Evolutionary conservation across 768 basidiomycete genomes (phyloP).

Genomic region (Dictyophora rubrovolvata): DNA sequence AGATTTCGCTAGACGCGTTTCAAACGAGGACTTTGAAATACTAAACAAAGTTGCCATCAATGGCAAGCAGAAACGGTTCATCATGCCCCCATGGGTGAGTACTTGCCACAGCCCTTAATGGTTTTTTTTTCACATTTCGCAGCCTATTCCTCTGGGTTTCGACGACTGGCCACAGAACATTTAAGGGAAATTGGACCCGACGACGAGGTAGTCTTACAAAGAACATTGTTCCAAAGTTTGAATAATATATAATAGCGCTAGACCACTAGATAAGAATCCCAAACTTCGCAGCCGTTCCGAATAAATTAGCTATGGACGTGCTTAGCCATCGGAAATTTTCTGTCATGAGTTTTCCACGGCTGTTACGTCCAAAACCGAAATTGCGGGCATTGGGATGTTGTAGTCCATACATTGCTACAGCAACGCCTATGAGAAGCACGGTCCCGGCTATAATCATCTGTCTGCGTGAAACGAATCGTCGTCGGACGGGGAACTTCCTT

Average conservation of each 20-base stretch:
- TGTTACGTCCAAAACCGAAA: background rate
- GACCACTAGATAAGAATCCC: background rate
- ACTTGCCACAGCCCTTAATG: conserved; percentile 12
- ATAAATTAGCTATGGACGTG: background rate
- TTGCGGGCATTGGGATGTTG: background rate
- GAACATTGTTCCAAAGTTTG: background rate
- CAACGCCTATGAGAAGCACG: conserved; percentile 59
- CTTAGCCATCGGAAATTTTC: background rate
- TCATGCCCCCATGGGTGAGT: conserved; percentile 63
- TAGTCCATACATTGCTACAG: conserved; percentile 44
- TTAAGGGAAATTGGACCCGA: background rate
- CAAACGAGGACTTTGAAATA: conserved; percentile 38
- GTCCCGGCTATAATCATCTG: conserved; percentile 43
- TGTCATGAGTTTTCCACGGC: background rate
- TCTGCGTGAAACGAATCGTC: conserved; percentile 19
- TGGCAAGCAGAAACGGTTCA: conserved; percentile 57
- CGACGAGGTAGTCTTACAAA: background rate
- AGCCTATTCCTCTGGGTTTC: conserved; percentile 60
- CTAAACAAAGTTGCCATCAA: conserved; percentile 41
- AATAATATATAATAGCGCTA: background rate
- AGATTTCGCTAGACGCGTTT: conserved; percentile 35
- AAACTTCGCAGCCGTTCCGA: background rate
- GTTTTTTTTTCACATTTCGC: conserved; percentile 1
- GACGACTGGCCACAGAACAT: conserved; percentile 43
- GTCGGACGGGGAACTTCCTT: conserved; percentile 9